Base-by-base conservation (phyloP, 2,329 filamentous ascomycete genomes). In the Ophiostoma fasciatum region DNA sequence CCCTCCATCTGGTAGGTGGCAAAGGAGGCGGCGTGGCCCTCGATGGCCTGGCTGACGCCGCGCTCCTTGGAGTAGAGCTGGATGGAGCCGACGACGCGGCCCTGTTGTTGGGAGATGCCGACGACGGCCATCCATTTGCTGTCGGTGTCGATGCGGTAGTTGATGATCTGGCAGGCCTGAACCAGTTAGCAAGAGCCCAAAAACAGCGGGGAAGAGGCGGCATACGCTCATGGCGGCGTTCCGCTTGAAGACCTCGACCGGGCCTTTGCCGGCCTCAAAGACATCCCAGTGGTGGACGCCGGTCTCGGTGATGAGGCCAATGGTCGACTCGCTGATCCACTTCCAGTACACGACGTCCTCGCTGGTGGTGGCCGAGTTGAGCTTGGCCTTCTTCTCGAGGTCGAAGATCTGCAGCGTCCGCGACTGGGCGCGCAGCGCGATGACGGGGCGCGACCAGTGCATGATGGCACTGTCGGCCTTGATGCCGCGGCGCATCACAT, bases 401-500 rank as follows among this genome's bases (percentile, higher is more conserved):
- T 98, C 88, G 62, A 98, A 98, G 57, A 98, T 93, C 65, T 98
- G 92, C 43, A 98, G 73, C 47, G 90, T 98, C 55, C 85, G 74
- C 45, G 80, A 81, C 59, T 94, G 84, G 33, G 90, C 88, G 64
- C 93, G 94, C 48, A 98, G 73, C 44, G 92, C 90, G 53, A 98
- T 96, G 57, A 98, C 83, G 59, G 94, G 84, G 57, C 80, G 82
- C 50, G 72, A 79, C 83, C 84, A 94, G 73, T 98, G 90, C 90
- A 98, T 96, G 57, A 98, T 94, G 51, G 92, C 90, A 74, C 87
- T 96, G 64, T 98, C 90, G 53, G 90, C 90, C 68, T 94, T 96
- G 68, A 98, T 98, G 33, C 88, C 84, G 56, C 88, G 76, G 52
- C 82, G 80, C 50, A 84, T 90, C 58, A 94, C 77, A 66, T 90